Conservation (phyloP, 2,329 filamentous ascomycete species). For the Escovopsis sp. region DNA sequence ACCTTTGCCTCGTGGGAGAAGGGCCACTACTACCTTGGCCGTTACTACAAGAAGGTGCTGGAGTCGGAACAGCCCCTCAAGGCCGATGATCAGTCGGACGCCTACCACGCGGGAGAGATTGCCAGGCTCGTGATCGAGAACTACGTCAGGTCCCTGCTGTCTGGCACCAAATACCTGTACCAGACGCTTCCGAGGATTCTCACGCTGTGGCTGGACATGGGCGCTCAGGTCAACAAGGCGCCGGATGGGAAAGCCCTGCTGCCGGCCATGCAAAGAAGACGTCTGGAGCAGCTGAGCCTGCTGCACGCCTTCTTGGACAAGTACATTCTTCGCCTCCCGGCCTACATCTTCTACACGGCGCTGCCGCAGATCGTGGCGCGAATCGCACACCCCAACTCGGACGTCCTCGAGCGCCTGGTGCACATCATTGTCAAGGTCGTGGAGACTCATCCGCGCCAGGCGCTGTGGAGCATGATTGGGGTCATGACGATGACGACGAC, state of each 20-base stretch:
- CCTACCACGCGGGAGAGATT: conserved; percentile 66
- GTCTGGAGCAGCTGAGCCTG: conserved; percentile 51
- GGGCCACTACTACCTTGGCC: conserved; percentile 90
- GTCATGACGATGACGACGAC: conserved; percentile 45
- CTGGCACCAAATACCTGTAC: conserved; percentile 89
- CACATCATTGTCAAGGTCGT: conserved; percentile 80
- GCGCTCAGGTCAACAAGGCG: conserved; percentile 54
- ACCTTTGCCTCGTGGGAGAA: conserved; percentile 73
- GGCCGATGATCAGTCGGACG: conserved; percentile 60
- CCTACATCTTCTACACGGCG: conserved; percentile 67
- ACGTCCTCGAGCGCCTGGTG: conserved; percentile 63
- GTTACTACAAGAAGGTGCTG: conserved; percentile 91
- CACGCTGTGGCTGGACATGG: conserved; percentile 89
- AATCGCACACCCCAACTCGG: conserved; percentile 70
- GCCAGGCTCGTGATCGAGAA: conserved; percentile 87
- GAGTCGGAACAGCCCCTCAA: conserved; percentile 75
- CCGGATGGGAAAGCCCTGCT: conserved; percentile 40
- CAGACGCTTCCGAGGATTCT: conserved; percentile 84
- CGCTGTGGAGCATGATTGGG: conserved; percentile 80
- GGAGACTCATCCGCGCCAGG: conserved; percentile 73
- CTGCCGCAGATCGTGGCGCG: conserved; percentile 91
- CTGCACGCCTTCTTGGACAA: conserved; percentile 67
- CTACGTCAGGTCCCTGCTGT: conserved; percentile 73
- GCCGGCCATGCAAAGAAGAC: conserved; percentile 37
- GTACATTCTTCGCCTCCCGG: conserved; percentile 57